Evolutionary conservation across 2,329 filamentous ascomycete species (phyloP), one percentile per base, ranked within the genome.

Genomic region (Xylogone sp.): DNA sequence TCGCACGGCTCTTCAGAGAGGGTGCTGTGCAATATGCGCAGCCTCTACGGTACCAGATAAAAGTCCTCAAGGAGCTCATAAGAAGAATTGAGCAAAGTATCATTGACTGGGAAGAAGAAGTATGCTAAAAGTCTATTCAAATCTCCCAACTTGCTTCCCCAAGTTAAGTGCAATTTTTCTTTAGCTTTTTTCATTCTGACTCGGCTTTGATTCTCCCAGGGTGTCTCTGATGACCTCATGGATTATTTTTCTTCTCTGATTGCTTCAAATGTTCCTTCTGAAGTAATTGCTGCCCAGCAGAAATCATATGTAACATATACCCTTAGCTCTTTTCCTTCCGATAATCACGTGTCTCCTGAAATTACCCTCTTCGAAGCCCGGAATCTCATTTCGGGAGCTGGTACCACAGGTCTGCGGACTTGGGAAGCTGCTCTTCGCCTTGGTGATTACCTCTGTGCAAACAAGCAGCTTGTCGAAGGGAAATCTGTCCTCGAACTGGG

Each of bases 71-170:
- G 66, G 74, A 82, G 56, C 75, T 97, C 29, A 72, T 90, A 12
- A 70, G 75, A 7, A 80, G 75, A 51, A 84, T 96, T 48, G 90
- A 96, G 68, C 72, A 76, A 24, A 81, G 86, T 29, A 90, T 96
- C 45, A 76, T 82, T 52, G 84, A 96, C 67, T 92, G 90, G 69
- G 88, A 96, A 60, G 78, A 89, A 76, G 83, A 96, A 86, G 92
- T 96, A 86, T 75, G 88, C 75, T 31, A 46, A 57, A 43, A n/a
- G n/a, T n/a, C n/a, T n/a, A n/a, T n/a, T n/a, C n/a, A n/a, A n/a
- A n/a, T n/a, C n/a, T n/a, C n/a, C n/a, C n/a, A n/a, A n/a, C n/a
- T n/a, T n/a, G n/a, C n/a, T n/a, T n/a, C n/a, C n/a, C 8, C 10
- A 39, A 39, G 34, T 39, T 39, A 39, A 16, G 34, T 39, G 4